A percentile compares a stretch with the other conserved stretches of the same genome.
These are phyloP conservation scores for Leishmania lainsoni DNA, from an alignment of 208 protist species.

Conservation along the genomic window DNA sequence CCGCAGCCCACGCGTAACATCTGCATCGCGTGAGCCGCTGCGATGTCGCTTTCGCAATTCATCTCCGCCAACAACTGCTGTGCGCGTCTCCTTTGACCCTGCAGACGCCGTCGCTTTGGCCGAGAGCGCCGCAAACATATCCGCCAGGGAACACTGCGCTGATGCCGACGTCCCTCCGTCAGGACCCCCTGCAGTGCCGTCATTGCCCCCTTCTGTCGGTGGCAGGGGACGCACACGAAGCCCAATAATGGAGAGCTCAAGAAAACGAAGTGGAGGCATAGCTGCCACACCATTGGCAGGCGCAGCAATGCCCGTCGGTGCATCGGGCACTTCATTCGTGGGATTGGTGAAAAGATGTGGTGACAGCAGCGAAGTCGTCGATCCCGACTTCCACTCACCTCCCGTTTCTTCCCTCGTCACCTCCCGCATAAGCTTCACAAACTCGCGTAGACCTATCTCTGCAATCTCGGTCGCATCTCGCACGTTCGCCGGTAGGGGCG, in stretches of 20 bases:
- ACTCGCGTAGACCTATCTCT: conserved; percentile 11
- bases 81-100: background rate
- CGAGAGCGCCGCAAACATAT: conserved; percentile 28
- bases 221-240: conserved; percentile 1
- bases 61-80: background rate
- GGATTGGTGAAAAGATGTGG: too few relatives aligned
- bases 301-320: background rate
- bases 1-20: background rate
- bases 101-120: background rate
- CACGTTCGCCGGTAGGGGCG: conserved; percentile 7
- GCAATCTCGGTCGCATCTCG: conserved; percentile 9
- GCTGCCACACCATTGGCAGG: background rate
- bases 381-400: background rate
- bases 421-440: conserved; percentile 20
- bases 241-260: conserved; percentile 29
- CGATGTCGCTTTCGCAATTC: background rate
- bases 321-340: background rate
- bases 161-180: background rate
- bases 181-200: background rate
- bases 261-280: conserved; percentile 29
- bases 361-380: background rate
- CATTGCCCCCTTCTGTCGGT: background rate
- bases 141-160: conserved; percentile 16
- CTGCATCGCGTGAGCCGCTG: background rate
- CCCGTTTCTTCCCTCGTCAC: background rate